phyloP scores from a whole-genome alignment of 257 asterid species.

The Solanum chiquidenum region DNA sequence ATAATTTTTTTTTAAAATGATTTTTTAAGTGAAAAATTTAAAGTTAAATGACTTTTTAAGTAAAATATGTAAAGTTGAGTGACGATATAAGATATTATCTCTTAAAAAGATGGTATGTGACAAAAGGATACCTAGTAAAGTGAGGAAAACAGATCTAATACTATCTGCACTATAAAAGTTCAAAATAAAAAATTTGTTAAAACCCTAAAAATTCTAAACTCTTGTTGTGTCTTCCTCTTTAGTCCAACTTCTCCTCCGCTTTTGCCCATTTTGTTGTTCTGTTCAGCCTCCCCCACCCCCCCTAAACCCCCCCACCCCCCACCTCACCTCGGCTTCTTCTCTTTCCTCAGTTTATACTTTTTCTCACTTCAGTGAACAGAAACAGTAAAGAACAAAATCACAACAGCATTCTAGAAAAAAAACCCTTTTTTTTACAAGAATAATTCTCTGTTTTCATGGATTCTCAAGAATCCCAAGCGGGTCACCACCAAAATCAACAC shows the following conservation, averaged over 20 bases:
- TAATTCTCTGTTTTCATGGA: conserved; percentile 22
- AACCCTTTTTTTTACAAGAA: neutral
- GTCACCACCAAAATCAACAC: conserved; percentile 16
- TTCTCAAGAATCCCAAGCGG: conserved; percentile 37
- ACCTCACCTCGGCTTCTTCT: neutral
- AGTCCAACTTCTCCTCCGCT: neutral
- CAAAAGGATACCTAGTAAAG: neutral
- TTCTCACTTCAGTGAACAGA: neutral
- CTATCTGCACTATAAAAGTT: neutral
- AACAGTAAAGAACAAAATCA: neutral
- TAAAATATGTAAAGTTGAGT: no score
- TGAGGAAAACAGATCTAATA: neutral
- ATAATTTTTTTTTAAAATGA: no score
- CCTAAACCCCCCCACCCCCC: neutral
- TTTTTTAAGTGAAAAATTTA: no score
- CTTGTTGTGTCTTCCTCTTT: neutral
- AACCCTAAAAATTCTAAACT: conserved; percentile 1
- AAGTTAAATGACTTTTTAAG: no score
- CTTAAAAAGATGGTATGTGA: neutral
- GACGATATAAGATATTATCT: no score
- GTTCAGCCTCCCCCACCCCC: neutral
- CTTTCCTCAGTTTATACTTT: neutral
- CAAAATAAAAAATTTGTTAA: neutral
- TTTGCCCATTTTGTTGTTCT: neutral
- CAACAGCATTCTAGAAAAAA: neutral